A percentile compares a stretch with the other conserved stretches of the same genome.
Evolutionary conservation across 345 rosid genomes (phyloP).

Genomic region (Combretum micranthum): DNA sequence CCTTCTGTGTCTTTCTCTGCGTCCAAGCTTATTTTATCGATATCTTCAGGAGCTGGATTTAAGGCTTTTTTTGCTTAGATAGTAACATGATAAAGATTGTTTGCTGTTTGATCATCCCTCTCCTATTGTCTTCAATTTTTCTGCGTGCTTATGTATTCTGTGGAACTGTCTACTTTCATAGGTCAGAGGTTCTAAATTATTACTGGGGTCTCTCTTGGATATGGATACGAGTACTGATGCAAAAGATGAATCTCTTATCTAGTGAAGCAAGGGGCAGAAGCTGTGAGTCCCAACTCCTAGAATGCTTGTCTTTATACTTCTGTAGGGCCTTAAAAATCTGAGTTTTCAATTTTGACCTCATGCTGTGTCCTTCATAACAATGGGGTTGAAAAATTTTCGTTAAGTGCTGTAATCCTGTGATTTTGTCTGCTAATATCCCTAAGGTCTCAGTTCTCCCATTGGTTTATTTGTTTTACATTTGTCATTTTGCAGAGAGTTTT

Average conservation of each 20-base stretch:
- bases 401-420: not conserved
- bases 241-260: slow-evolving; percentile 31
- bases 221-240: slow-evolving; percentile 26
- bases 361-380: not conserved
- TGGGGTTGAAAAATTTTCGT: not conserved
- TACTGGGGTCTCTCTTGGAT: too few species aligned
- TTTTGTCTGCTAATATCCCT: not conserved
- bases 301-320: not conserved
- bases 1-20: too few species aligned
- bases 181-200: too few species aligned
- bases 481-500: slow-evolving; percentile 59
- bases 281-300: slow-evolving; percentile 34
- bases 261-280: slow-evolving; percentile 82
- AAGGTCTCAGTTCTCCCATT: not conserved
- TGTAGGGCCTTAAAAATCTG: not conserved
- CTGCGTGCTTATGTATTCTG: too few species aligned
- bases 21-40: too few species aligned
- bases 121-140: too few species aligned
- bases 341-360: not conserved
- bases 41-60: too few species aligned
- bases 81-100: too few species aligned
- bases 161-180: too few species aligned
- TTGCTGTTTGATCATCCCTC: too few species aligned
- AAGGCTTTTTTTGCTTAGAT: too few species aligned
- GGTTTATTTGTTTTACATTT: not conserved